Evolutionary conservation across 78 protist species (phyloP), one percentile per base, ranked within the genome.

Genomic region (Dictyostelium discoideum): DNA sequence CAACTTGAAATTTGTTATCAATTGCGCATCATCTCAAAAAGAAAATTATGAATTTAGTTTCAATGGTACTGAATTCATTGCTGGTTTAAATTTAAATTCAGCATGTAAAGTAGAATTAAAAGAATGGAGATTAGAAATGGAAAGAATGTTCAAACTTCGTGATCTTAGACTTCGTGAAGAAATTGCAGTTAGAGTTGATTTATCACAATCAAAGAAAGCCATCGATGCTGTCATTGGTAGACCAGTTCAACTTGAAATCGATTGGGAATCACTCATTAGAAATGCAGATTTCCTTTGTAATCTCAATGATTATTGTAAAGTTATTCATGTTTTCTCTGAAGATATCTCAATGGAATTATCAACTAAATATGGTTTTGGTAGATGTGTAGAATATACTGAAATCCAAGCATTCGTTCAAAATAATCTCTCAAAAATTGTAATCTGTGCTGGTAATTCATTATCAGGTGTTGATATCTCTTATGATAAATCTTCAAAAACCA

Each of bases 141-240:
- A 90, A 50, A 63, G 54, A 32, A 18, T 90, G 60, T 90, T 90
- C 39, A 90, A 90, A 69, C 40, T 90, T 9, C 65, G 95, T 37
- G 84, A 90, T 72, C 84, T 90, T 26, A 90, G 63, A 85, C 29
- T 82, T n/a, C 72, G 77, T 44, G 95, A 90, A 39, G 95, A 90
- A 77, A 90, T 90, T 82, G 88, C 87, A 63, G 84, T 81, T 37
- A 37, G 95, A 44, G 57, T 90, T 60, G 95, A 90, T 39, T 13
- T 82, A 7, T 5, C 65, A 13, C 57, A 26, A 78, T 20, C 44
- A 57, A 80, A 82, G 24, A 54, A 22, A n/a, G 78, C 54, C 0
- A 82, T 90, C 39, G 50, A 67, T 26, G 44, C 76, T 5, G 44
- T 77, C 3, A 13, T 90, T 72, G 95, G 88, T 20, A 90, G 84